Evolutionary conservation across 345 rosid genomes (phyloP).

Genomic region (Salix udensis): DNA sequence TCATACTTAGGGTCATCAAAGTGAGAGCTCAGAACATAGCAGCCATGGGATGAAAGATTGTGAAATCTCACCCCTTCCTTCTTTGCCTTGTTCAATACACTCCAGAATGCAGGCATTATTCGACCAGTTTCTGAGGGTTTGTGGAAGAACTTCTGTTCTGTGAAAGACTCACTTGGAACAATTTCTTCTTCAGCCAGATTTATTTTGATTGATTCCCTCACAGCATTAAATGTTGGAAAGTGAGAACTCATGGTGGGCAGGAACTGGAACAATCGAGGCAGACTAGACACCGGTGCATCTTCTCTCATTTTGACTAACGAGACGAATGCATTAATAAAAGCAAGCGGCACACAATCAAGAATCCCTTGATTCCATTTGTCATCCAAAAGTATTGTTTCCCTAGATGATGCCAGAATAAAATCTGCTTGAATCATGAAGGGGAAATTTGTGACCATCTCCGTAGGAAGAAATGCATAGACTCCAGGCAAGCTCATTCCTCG

Average conservation of each 20-base stretch:
- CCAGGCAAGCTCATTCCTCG: slow-evolving; percentile 52
- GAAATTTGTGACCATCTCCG: slow-evolving; percentile 63
- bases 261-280: slow-evolving; percentile 50
- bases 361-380: slow-evolving; percentile 74
- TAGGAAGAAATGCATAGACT: slow-evolving; percentile 69
- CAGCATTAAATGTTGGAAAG: slow-evolving; percentile 33
- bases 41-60: slow-evolving; percentile 60
- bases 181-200: slow-evolving; percentile 39
- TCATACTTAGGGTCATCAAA: slow-evolving; percentile 41
- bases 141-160: slow-evolving; percentile 53
- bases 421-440: slow-evolving; percentile 70
- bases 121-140: slow-evolving; percentile 57
- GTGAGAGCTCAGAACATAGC: slow-evolving; percentile 37
- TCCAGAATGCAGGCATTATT: slow-evolving; percentile 55
- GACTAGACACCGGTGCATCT: slow-evolving; percentile 48
- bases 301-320: slow-evolving; percentile 45
- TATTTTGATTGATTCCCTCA: slow-evolving; percentile 39
- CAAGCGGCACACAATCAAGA: slow-evolving; percentile 48
- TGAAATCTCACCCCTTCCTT: slow-evolving; percentile 43
- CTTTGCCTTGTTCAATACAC: slow-evolving; percentile 46
- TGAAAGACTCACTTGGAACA: slow-evolving; percentile 52
- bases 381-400: slow-evolving; percentile 61
- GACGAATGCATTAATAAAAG: slow-evolving; percentile 56
- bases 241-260: slow-evolving; percentile 48
- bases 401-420: slow-evolving; percentile 58